phyloP scores from a whole-genome alignment of 2,329 filamentous ascomycete species.

The Septoria petroselini region DNA sequence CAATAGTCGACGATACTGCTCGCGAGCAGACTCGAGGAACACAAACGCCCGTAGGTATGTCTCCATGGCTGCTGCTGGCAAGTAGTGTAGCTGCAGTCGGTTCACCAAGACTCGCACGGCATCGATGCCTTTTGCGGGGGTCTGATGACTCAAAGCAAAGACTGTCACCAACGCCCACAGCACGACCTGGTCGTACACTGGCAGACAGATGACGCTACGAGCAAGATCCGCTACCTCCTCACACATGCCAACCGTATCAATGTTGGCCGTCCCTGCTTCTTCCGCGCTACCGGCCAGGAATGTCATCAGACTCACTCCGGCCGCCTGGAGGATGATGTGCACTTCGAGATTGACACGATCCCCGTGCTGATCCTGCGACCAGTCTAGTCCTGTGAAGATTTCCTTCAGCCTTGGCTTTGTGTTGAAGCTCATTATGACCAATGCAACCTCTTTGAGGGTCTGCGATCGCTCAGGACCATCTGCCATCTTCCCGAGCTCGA shows the following conservation, averaged over 20 bases:
- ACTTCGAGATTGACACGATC: conserved; percentile 19
- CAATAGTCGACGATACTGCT: conserved; percentile 9
- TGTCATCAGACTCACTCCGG: conserved; percentile 18
- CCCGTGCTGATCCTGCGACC: conserved; percentile 11
- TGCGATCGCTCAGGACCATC: conserved; percentile 1
- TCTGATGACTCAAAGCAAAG: conserved; percentile 13
- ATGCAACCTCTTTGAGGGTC: conserved; percentile 8
- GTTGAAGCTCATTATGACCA: conserved; percentile 14
- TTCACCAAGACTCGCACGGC: conserved; percentile 3
- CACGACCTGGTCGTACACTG: conserved; percentile 16
- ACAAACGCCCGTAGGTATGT: conserved; percentile 16
- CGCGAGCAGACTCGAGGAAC: conserved; percentile 17
- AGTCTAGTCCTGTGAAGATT: conserved; percentile 3
- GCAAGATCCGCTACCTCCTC: conserved; percentile 15
- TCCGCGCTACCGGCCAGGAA: conserved; percentile 8
- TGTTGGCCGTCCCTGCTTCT: conserved; percentile 11
- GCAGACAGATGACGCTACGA: conserved; percentile 14
- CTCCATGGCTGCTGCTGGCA: conserved; percentile 9
- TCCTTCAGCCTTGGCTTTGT: conserved; percentile 6
- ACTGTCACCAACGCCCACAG: conserved; percentile 21
- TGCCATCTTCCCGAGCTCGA: conserved; percentile 9
- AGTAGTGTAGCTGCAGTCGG: conserved; percentile 9
- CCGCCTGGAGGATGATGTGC: conserved; percentile 21
- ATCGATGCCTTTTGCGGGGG: conserved; percentile 11
- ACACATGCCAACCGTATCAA: conserved; percentile 19